These are phyloP conservation scores for Penicillium roqueforti DNA, from an alignment of 495 filamentous ascomycete species.

Conservation along the genomic window DNA sequence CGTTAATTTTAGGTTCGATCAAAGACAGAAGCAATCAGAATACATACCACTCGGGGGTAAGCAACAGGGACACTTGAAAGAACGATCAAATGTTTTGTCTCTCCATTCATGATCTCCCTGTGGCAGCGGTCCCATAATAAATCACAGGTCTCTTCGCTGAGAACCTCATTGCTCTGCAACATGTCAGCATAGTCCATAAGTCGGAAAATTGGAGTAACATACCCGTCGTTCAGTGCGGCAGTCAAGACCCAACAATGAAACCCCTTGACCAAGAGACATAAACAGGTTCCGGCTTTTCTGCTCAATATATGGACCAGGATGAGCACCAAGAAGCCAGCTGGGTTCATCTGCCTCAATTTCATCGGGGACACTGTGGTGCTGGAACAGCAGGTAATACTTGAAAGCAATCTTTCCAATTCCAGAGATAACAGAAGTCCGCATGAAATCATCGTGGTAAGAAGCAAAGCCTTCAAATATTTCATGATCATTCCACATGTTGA, in stretches of 20 bases:
- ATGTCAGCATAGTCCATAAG: neutral
- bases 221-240: conserved; percentile 84
- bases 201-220: conserved; percentile 10
- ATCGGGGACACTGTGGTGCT: conserved; percentile 81
- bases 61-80: conserved; percentile 84
- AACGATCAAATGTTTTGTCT: conserved; percentile 85
- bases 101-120: conserved; percentile 73
- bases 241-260: conserved; percentile 83
- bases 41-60: conserved; percentile 76
- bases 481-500: conserved; percentile 97
- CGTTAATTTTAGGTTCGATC: conserved; percentile 3
- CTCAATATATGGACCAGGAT: conserved; percentile 85
- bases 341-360: conserved; percentile 81
- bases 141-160: conserved; percentile 77
- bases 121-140: conserved; percentile 80
- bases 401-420: conserved; percentile 88
- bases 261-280: conserved; percentile 70
- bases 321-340: conserved; percentile 79
- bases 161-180: conserved; percentile 62
- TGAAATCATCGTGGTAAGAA: conserved; percentile 87
- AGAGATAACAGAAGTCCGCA: conserved; percentile 84
- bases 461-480: conserved; percentile 98
- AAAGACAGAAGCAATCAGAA: conserved; percentile 34
- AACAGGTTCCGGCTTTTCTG: conserved; percentile 82
- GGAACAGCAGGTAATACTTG: conserved; percentile 98